Base-by-base conservation (phyloP, 2,329 filamentous ascomycete species). In the Coniochaeta prunicola region DNA sequence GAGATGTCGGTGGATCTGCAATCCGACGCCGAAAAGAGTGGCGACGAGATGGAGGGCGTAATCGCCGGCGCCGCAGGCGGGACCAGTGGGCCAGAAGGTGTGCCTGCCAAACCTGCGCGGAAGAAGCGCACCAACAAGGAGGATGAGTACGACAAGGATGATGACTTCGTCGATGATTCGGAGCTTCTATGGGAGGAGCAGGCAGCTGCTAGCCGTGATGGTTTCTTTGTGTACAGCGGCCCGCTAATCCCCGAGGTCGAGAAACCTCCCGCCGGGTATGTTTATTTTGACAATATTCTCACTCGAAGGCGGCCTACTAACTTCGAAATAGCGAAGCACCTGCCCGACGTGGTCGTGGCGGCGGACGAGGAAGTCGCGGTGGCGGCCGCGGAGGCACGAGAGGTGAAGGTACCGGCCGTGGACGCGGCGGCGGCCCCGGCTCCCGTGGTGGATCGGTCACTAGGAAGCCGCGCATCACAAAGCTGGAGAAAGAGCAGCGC, bases 141-240 rank as follows among this genome's bases (percentile, higher is more conserved):
- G 71, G 88, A 96, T 73, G 87, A 92, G 66, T 92, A 92, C 67
- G 90, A 93, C 69, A 88, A 89, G 67, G 87, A 90, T 54, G 90
- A 92, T 67, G 89, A 88, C 57, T 93, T 93, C 73, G 85, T 93
- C 59, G 94, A 99, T 68, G 94, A 99, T 70, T 96, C 92, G 1
- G 94, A 99, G 71, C 74, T 97, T 69, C 81, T 96, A 0, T 97
- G 93, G 93, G 91, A 97, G 73, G 91, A 96, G 68, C 90, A 96
- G 70, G 93, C 93, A 7, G 92, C 93, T 4, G 92, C 94, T 53
- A 93, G 91, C 64, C 91, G 93, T 66, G 94, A 97, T 70, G 94
- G 94, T 1, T 99, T 97, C 77, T 99, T 97, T 71, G 94, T 99
- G 1, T 99, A 97, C 74, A 96, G 91, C 61, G 94, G 94, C 3